These are phyloP conservation scores for Tylopilus sp. DNA, from an alignment of 768 basidiomycete genomes.

Conservation along the genomic window DNA sequence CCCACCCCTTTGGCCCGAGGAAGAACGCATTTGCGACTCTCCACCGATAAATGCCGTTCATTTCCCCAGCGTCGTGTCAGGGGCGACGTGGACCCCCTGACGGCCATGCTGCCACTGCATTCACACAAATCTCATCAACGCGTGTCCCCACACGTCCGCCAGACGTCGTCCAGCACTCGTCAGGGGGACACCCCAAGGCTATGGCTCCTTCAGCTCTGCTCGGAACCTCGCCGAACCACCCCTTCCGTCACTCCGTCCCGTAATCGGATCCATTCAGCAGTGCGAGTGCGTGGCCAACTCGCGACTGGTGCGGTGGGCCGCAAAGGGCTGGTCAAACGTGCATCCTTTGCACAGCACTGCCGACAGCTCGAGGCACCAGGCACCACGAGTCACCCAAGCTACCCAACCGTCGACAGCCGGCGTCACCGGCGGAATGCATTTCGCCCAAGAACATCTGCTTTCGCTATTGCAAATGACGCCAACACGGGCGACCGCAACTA, in stretches of 20 bases:
- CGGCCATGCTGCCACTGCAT: slow-evolving; percentile 16
- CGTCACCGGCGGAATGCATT: slow-evolving; percentile 5
- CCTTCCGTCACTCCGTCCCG: background rate
- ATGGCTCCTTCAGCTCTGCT: too few species aligned
- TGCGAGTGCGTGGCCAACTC: slow-evolving; percentile 12
- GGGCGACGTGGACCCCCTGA: slow-evolving; percentile 18
- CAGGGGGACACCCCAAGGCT: too few species aligned
- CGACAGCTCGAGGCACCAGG: slow-evolving; percentile 21
- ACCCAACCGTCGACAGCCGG: background rate
- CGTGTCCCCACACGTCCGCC: slow-evolving; percentile 14
- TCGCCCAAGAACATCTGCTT: background rate
- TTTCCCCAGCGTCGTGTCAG: slow-evolving; percentile 17
- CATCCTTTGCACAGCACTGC: slow-evolving; percentile 15
- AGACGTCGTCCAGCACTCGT: too few species aligned
- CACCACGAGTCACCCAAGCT: slow-evolving; percentile 1
- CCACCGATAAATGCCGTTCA: slow-evolving; percentile 25
- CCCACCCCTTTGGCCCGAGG: slow-evolving; percentile 11
- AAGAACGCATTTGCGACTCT: slow-evolving; percentile 15
- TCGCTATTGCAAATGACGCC: background rate
- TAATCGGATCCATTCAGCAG: background rate
- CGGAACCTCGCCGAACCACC: background rate
- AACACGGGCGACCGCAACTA: background rate
- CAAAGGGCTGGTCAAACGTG: slow-evolving; percentile 7
- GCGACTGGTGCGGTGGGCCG: slow-evolving; percentile 2
- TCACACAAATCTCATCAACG: slow-evolving; percentile 20